Percentiles rank a stretch among this genome's conserved stretches.
Conservation (phyloP, 108 stramenopile genomes). For the Schizochytrium sp. region DNA sequence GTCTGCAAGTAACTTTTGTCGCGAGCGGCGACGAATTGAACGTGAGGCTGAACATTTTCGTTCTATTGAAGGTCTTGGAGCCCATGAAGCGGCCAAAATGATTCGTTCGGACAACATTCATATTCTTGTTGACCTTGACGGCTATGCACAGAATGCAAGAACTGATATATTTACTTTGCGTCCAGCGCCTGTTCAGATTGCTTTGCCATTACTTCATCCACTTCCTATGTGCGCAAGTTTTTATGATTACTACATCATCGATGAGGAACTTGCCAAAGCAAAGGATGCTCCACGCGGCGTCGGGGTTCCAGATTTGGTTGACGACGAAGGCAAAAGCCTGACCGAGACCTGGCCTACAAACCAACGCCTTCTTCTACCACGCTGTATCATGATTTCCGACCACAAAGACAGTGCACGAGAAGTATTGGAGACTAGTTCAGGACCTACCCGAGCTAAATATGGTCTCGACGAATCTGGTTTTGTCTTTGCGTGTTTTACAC, state of each 20-base stretch:
- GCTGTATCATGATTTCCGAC: conserved; percentile 87
- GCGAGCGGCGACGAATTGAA: conserved; percentile 77
- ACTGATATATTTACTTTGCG: conserved; percentile 74
- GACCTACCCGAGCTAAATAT: conserved; percentile 76
- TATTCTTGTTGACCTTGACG: conserved; percentile 86
- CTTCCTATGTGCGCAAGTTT: conserved; percentile 68
- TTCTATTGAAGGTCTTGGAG: conserved; percentile 71
- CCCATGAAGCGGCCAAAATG: conserved; percentile 74
- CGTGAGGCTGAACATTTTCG: conserved; percentile 78
- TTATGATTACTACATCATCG: conserved; percentile 83
- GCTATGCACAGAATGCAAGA: conserved; percentile 83
- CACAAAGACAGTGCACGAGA: conserved; percentile 77
- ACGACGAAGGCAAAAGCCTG: conserved; percentile 17
- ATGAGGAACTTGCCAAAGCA: conserved; percentile 73
- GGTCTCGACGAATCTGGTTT: conserved; percentile 80
- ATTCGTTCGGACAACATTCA: conserved; percentile 80
- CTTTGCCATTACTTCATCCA: neutral
- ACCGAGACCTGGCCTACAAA: conserved; percentile 64
- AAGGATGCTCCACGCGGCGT: conserved; percentile 27
- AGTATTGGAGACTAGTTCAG: conserved; percentile 70
- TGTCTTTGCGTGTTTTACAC: conserved; percentile 87
- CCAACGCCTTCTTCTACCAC: conserved; percentile 84
- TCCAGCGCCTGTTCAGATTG: conserved; percentile 69
- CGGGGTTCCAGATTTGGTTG: neutral
- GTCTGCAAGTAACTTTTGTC: conserved; percentile 69